Evolutionary conservation across 2,329 filamentous ascomycete species (phyloP), one percentile per base, ranked within the genome.

Genomic region (Diaporthe eres): DNA sequence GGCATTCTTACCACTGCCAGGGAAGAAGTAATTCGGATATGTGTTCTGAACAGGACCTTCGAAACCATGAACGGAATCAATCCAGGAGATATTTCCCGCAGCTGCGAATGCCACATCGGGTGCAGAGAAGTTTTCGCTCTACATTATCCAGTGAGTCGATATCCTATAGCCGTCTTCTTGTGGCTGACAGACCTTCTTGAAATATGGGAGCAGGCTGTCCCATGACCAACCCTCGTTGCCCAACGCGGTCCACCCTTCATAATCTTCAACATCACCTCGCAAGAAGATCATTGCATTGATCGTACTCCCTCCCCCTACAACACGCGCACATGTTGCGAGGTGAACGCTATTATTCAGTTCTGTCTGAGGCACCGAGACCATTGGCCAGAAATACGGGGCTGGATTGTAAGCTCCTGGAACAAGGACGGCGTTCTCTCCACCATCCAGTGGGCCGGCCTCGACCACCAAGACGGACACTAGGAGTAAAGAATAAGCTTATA

Each of bases 261-360:
- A 67, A 67, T 85, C 83, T 37, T 77, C 78, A 10, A 78, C 79
- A 15, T 81, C 77, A 7, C 82, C 83, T 51, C 83, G 79, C 47
- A 83, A 75, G 73, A 81, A 84, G 44, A 84, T 81, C 83, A 85
- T 85, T 15, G 82, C 83, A 71, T 85, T 85, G 67, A 85, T 79
- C 13, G 81, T 79, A 4, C 81, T 83, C 10, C 83, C 82, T 25
- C 84, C 84, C 1, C 83, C 83, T 4, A 85, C 79, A 9, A 83
- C 83, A 65, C 80, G 81, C 31, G 79, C 83, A 22, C 77, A 77
- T 25, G 80, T 61, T 25, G 77, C 76, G 15, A 49, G 68, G 13
- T 79, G 73, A 6, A 77, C 65, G 57, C 78, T 70, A 74, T 81
- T 79, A 44, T 82, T 81, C 13, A 83, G 78, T 8, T 71, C 81